Conservation (phyloP, 1,284 basidiomycete species). For the Pulveroboletus sp. region DNA sequence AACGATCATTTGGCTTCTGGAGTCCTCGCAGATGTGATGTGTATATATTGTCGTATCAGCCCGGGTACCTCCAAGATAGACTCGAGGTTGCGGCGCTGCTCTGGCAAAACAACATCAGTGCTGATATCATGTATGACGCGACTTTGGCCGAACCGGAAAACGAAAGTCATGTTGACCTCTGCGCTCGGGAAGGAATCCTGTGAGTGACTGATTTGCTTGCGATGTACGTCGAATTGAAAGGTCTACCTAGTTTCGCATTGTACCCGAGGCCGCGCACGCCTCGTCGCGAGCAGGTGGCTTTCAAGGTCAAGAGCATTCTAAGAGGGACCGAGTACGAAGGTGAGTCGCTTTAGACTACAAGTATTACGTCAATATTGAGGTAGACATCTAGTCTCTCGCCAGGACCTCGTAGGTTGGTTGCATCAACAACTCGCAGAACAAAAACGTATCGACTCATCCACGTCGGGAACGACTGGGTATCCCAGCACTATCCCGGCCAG, state of each 20-base stretch:
- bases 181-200: constrained; percentile 77
- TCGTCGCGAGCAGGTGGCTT: constrained; percentile 64
- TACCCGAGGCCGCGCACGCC: constrained; percentile 61
- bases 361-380: not conserved
- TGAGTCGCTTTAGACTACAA: constrained; percentile 33
- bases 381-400: constrained; percentile 53
- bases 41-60: constrained; percentile 78
- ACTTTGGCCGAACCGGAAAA: constrained; percentile 60
- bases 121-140: constrained; percentile 85
- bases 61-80: constrained; percentile 73
- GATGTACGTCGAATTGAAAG: not conserved
- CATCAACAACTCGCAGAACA: constrained; percentile 77
- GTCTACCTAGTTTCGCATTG: constrained; percentile 60
- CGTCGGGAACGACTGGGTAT: constrained; percentile 52
- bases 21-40: constrained; percentile 85
- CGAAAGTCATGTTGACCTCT: constrained; percentile 66
- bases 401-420: constrained; percentile 72
- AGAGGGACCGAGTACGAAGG: constrained; percentile 74
- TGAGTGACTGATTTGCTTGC: constrained; percentile 39
- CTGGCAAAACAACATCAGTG: constrained; percentile 82
- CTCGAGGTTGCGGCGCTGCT: constrained; percentile 77
- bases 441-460: constrained; percentile 66
- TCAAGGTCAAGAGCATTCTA: constrained; percentile 79
- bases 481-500: constrained; percentile 38
- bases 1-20: constrained; percentile 84